Evolutionary conservation across 495 filamentous ascomycete genomes (phyloP), one percentile per base, ranked within the genome.

Genomic region (Podospora sp.): DNA sequence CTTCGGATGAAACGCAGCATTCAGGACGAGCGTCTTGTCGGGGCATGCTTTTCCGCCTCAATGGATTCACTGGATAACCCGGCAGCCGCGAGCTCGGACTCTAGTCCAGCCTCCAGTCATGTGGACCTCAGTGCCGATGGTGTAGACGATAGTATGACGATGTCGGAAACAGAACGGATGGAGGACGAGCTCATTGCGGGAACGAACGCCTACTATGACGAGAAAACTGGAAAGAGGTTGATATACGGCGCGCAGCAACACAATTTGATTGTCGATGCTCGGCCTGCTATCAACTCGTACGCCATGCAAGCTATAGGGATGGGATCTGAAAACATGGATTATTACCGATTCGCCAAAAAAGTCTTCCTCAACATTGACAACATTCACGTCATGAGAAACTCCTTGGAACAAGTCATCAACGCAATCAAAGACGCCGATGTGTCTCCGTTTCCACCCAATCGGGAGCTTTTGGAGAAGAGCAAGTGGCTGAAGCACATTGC

Each of bases 331-430:
- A 97, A 97, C 69, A 97, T 98, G 92, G 93, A 97, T 60, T 91
- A 97, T 76, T 99, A 99, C 77, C 90, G 88, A 60, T 93, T 92
- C 72, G 92, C 92, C 29, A 92, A 91, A 50, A 97, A 97, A 74
- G 91, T 90, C 0, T 97, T 95, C 71, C 84, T 99, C n/a, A 94
- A 94, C 55, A 99, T 99, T 73, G 95, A 96, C 75, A 99, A 99
- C 70, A 98, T 99, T 66, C 95, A 99, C 75, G 94, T 97, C 63
- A 99, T 99, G 95, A 85, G 95, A 65, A 90, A 93, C 59, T 97
- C 94, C 2, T 78, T 99, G 62, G 88, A 90, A 53, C 96, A 91
- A 65, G 91, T 99, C 25, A 82, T 98, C 57, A 93, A 95, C 65
- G 89, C 94, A 11, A 80, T 99, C 72, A 97, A 97, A 73, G 94